A percentile compares a stretch with the other conserved stretches of the same genome.
Conservation (phyloP, 371 early-diverging fungal species). For the Mucor irregularis region DNA sequence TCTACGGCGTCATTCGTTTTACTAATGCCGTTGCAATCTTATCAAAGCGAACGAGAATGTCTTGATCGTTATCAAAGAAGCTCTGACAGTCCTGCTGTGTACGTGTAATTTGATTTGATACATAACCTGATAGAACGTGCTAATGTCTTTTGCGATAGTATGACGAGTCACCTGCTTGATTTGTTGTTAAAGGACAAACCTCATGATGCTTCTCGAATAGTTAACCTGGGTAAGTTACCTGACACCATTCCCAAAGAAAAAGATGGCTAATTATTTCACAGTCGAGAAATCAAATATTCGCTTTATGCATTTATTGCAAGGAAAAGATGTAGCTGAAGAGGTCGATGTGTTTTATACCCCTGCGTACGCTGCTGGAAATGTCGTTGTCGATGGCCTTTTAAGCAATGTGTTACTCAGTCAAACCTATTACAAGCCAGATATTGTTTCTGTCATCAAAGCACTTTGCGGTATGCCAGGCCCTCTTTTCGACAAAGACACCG, state of each 20-base stretch:
- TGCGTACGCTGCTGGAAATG: constrained; percentile 52
- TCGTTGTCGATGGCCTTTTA: constrained; percentile 41
- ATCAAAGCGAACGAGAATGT: constrained; percentile 41
- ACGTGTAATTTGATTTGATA: constrained; percentile 7
- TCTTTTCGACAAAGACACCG: constrained; percentile 31
- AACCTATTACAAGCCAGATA: constrained; percentile 49
- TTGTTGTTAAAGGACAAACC: constrained; percentile 28
- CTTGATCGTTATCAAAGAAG: constrained; percentile 36
- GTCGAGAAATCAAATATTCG: constrained; percentile 50
- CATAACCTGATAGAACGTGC: not conserved
- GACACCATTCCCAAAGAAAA: not conserved
- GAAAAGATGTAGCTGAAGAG: constrained; percentile 33
- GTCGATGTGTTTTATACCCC: constrained; percentile 40
- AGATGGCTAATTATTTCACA: not conserved
- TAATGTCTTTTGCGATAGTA: too few species aligned
- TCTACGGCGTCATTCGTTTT: not conserved
- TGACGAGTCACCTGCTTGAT: constrained; percentile 41
- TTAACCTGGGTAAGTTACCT: constrained; percentile 25
- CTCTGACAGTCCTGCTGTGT: constrained; percentile 52
- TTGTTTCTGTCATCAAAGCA: constrained; percentile 51
- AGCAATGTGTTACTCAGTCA: constrained; percentile 50
- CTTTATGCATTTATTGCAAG: constrained; percentile 43
- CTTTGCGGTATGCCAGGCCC: constrained; percentile 53
- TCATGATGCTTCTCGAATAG: constrained; percentile 26
- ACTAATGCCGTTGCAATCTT: not conserved